Conservation (phyloP, 176 grass and related monocot genomes). For the Chrysopogon serrulatus region DNA sequence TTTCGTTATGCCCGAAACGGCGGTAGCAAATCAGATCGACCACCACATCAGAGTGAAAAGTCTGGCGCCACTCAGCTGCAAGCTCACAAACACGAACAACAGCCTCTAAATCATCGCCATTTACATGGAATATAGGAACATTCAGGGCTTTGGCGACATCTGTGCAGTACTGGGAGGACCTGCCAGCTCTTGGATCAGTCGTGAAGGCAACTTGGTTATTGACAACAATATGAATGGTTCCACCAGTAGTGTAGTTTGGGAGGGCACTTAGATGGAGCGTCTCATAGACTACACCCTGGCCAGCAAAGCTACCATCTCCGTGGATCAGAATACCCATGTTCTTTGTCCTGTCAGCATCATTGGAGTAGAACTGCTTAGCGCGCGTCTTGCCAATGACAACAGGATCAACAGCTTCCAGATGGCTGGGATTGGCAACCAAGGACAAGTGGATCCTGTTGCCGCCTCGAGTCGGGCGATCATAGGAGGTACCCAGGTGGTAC, state of each 20-base stretch:
- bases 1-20: conserved; percentile 94
- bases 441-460: conserved; percentile 90
- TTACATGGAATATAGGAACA: conserved; percentile 87
- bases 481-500: conserved; percentile 94
- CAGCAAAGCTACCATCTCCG: conserved; percentile 94
- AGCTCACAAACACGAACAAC: conserved; percentile 85
- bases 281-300: conserved; percentile 92
- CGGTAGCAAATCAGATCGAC: conserved; percentile 89
- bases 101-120: conserved; percentile 93
- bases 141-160: conserved; percentile 70
- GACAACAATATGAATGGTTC: conserved; percentile 78
- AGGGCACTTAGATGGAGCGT: conserved; percentile 95
- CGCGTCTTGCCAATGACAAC: conserved; percentile 87
- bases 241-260: conserved; percentile 90
- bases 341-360: conserved; percentile 86
- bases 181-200: conserved; percentile 63
- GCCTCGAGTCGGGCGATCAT: conserved; percentile 84
- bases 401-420: conserved; percentile 91
- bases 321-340: conserved; percentile 86
- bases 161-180: conserved; percentile 74
- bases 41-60: conserved; percentile 89
- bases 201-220: conserved; percentile 84
- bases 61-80: conserved; percentile 94
- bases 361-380: conserved; percentile 89
- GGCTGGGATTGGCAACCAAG: conserved; percentile 88